Evolutionary conservation across 2,329 filamentous ascomycete species (phyloP).

Genomic region (Pseudocercospora pini-densiflorae): DNA sequence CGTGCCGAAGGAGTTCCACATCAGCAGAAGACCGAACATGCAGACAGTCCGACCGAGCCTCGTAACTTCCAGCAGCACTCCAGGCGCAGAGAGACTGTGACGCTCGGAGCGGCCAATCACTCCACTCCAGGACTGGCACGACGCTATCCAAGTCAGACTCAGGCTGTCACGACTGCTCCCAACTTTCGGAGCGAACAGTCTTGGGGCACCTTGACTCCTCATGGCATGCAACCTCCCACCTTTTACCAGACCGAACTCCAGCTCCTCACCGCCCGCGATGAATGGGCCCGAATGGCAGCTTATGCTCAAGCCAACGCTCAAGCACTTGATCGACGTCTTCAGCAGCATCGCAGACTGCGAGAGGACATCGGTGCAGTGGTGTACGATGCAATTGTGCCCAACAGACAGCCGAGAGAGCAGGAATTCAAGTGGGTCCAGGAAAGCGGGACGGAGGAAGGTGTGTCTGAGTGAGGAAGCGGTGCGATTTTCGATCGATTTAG

Average conservation of each 20-base stretch:
- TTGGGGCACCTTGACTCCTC: not conserved
- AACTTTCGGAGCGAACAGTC: not conserved
- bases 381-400: not conserved
- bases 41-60: conserved; percentile 6
- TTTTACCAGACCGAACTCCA: not conserved
- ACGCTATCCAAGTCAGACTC: not conserved
- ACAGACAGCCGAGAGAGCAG: not conserved
- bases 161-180: not conserved
- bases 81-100: not conserved
- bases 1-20: not conserved
- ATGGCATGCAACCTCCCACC: not conserved
- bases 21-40: not conserved
- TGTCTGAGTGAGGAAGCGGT: not conserved
- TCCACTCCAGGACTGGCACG: not conserved
- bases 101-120: not conserved
- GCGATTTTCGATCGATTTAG: not conserved
- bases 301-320: not conserved
- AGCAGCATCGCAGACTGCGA: not conserved
- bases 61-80: not conserved
- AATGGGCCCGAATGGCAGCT: not conserved
- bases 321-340: not conserved
- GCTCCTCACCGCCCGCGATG: not conserved
- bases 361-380: not conserved
- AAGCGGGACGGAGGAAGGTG: not conserved
- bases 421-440: not conserved